phyloP scores from a whole-genome alignment of 1,284 basidiomycete species.

The Athelia sp. region DNA sequence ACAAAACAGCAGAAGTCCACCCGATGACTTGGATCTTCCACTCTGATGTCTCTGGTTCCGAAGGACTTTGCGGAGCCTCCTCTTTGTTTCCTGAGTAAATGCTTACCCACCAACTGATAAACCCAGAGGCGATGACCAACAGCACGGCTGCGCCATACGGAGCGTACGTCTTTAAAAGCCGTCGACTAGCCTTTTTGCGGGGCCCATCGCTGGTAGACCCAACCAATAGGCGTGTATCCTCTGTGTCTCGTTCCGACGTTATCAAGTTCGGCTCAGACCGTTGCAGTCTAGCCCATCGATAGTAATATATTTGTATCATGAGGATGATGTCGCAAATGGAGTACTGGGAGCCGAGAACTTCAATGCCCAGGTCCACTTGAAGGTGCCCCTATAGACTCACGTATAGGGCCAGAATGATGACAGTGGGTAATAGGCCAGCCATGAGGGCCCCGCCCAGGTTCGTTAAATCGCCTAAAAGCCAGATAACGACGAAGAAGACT shows the following conservation, averaged over 20 bases:
- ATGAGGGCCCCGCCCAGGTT: conserved; percentile 76
- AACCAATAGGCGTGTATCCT: conserved; percentile 45
- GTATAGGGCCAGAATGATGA: conserved; percentile 82
- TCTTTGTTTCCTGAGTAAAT: conserved; percentile 27
- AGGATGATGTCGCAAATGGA: conserved; percentile 80
- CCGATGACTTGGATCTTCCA: conserved; percentile 84
- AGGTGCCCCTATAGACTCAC: conserved; percentile 45
- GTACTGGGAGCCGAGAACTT: conserved; percentile 54
- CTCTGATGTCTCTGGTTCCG: conserved; percentile 42
- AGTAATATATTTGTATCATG: conserved; percentile 88
- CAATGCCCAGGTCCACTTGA: conserved; percentile 3
- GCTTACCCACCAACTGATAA: conserved; percentile 65
- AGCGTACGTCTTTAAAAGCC: conserved; percentile 30
- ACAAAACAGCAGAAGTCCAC: conserved; percentile 79
- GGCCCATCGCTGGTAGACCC: conserved; percentile 22
- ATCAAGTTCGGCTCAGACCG: conserved; percentile 22
- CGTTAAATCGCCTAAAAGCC: conserved; percentile 80
- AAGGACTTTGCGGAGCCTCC: conserved; percentile 25
- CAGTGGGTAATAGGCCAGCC: conserved; percentile 78
- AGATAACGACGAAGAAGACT: conserved; percentile 78
- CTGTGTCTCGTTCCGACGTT: conserved; percentile 18
- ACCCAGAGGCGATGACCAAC: conserved; percentile 67
- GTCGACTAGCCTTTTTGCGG: conserved; percentile 19
- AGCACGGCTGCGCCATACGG: conserved; percentile 58
- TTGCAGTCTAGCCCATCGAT: conserved; percentile 55